Conservation (phyloP, 2,329 filamentous ascomycete species). For the Penicillium sp. region DNA sequence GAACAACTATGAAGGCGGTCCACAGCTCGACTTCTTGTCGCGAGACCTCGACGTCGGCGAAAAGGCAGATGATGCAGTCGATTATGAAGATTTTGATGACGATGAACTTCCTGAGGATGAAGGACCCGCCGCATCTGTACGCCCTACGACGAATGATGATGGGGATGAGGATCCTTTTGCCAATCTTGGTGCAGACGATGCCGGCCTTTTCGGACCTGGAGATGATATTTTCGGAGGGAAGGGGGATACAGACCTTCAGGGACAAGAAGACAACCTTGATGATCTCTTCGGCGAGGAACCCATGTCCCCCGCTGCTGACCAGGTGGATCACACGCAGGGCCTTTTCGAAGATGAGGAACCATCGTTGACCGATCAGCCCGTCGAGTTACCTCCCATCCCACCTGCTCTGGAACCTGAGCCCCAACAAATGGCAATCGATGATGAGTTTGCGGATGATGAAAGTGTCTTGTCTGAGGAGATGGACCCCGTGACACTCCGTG, state of each 20-base stretch:
- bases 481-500: constrained; percentile 46
- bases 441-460: constrained; percentile 30
- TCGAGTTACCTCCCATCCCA: constrained; percentile 24
- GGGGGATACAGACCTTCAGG: constrained; percentile 27
- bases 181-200: constrained; percentile 28
- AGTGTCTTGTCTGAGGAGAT: constrained; percentile 41
- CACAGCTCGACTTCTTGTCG: constrained; percentile 45
- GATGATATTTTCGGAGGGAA: constrained; percentile 30
- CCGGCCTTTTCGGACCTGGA: constrained; percentile 1
- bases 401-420: constrained; percentile 23
- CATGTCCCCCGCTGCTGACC: constrained; percentile 35
- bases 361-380: constrained; percentile 18
- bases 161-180: constrained; percentile 56
- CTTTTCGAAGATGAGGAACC: constrained; percentile 38
- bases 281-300: constrained; percentile 54
- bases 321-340: constrained; percentile 36
- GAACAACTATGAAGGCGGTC: constrained; percentile 41
- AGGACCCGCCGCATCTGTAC: constrained; percentile 16
- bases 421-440: constrained; percentile 32
- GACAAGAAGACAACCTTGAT: constrained; percentile 47
- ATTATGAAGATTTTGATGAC: constrained; percentile 89
- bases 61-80: constrained; percentile 90
- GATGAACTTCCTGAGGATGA: constrained; percentile 79
- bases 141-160: constrained; percentile 58
- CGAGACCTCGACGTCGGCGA: constrained; percentile 57